Base-by-base conservation (phyloP, 257 asterid genomes). In the Euphrasia confusa region DNA sequence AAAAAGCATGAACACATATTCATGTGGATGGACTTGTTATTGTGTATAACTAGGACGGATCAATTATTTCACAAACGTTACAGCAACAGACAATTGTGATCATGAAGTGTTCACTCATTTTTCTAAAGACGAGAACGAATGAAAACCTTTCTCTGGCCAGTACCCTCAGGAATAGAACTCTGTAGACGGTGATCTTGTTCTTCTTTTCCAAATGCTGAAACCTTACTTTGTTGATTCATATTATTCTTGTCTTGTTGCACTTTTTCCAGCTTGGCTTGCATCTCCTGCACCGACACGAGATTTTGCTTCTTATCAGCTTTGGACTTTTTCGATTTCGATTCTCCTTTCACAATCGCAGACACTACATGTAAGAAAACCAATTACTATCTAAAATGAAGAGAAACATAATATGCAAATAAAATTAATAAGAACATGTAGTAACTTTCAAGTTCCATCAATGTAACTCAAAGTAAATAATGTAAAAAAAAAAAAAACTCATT, bases 71-170 rank as follows among this genome's bases (percentile, higher is more conserved):
- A 35, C 10, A 17, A 50, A 50, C 27, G 17, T 50, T 50, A 50
- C 27, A 50, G 27, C 11, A 14, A 11, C 56, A 50, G 10, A 14
- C 10, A 14, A 49, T 14, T 13, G 10, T 49, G 18, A 50, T 5
- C 27, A 7, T 15, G 53, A 33, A 17, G 17, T n/a, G 17, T 10
- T 3, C 27, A 12, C 58, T 18, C 67, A 7, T 7, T 52, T 12
- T 17, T 12, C 52, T 72, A 83, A 52, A 86, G 80, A 44, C 95
- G 80, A 3, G 95, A 86, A 26, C 89, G 95, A 27, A 86, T 86
- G 66, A 83, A 83, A 71, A 78, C 65, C 74, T 78, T 83, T 71
- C 71, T 74, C 58, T 21, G 67, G 48, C 62, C 58, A 26, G 72
- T 54, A 21, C 55, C 53, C 52, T 69, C 68, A 61, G 82, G 78